A percentile compares a stretch with the other conserved stretches of the same genome.
Conservation (phyloP, 495 filamentous ascomycete genomes). For the Tuber magnatum region DNA sequence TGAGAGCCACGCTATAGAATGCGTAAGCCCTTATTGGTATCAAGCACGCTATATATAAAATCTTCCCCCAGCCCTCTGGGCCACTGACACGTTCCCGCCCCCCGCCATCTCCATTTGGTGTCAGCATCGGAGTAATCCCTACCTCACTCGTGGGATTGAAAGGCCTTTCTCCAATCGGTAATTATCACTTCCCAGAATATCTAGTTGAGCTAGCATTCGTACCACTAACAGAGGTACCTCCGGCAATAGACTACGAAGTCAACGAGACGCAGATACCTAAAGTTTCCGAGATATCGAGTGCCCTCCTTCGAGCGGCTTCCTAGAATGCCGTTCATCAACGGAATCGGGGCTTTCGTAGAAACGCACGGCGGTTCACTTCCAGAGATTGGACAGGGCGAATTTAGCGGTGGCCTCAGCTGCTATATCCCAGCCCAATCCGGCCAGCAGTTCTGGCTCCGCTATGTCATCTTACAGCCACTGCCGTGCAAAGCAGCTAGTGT, state of each 20-base stretch:
- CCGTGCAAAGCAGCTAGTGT: conserved; percentile 22
- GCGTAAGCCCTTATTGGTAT: background rate
- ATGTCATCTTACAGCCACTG: conserved; percentile 26
- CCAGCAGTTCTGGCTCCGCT: conserved; percentile 36
- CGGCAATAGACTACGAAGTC: background rate
- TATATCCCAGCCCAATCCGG: conserved; percentile 35
- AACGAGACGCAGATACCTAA: background rate
- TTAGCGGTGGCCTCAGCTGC: conserved; percentile 31
- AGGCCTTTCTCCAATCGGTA: background rate
- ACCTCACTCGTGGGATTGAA: background rate
- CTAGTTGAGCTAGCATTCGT: background rate
- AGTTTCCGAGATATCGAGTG: background rate
- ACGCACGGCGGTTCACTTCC: conserved; percentile 32
- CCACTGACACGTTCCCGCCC: background rate
- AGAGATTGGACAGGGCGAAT: conserved; percentile 23
- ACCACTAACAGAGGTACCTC: background rate
- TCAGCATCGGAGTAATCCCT: background rate
- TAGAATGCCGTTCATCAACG: conserved; percentile 37
- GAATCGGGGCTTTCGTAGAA: conserved; percentile 24
- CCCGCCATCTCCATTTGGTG: background rate
- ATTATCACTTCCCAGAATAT: background rate
- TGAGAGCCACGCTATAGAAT: background rate
- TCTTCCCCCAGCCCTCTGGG: background rate
- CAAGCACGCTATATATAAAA: background rate
- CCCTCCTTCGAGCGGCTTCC: background rate